Conservation (phyloP, 352 stramenopile genomes). For the Pythium angustatum region DNA sequence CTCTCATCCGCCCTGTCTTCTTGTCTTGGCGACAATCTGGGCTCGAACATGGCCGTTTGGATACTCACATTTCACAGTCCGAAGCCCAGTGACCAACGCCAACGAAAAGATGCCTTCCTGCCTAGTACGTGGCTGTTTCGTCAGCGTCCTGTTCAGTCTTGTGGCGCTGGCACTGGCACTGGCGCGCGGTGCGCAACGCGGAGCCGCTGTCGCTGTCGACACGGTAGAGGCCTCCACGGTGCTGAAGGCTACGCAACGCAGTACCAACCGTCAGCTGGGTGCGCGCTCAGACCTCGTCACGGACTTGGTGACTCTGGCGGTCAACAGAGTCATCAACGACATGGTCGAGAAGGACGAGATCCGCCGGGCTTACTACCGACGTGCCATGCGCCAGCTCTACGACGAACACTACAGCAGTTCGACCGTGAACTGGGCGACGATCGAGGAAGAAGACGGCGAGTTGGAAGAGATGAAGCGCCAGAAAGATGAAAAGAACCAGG, state of each 20-base stretch:
- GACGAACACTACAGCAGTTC: not conserved
- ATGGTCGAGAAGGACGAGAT: constrained; percentile 2
- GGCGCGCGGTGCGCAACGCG: too few relatives aligned
- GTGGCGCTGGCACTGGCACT: too few relatives aligned
- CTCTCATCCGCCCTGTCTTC: too few relatives aligned
- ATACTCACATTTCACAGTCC: too few relatives aligned
- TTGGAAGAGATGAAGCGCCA: constrained; percentile 23
- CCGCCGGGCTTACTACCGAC: not conserved
- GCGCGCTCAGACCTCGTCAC: not conserved
- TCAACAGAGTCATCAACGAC: not conserved
- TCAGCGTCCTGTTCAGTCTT: too few relatives aligned
- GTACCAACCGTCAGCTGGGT: not conserved
- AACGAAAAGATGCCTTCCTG: too few relatives aligned
- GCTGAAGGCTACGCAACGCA: not conserved
- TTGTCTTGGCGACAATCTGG: too few relatives aligned
- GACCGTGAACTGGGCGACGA: not conserved
- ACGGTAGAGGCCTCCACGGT: too few relatives aligned
- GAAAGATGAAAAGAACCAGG: constrained; percentile 15
- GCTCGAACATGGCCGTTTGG: too few relatives aligned
- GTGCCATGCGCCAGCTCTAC: constrained; percentile 1
- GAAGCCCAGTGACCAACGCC: too few relatives aligned
- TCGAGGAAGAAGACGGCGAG: constrained; percentile 18
- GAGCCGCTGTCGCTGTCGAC: too few relatives aligned
- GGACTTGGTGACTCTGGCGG: not conserved
- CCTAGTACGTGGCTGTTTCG: too few relatives aligned